Evolutionary conservation across 1,284 basidiomycete species (phyloP).

Genomic region (Irpex lacteus): DNA sequence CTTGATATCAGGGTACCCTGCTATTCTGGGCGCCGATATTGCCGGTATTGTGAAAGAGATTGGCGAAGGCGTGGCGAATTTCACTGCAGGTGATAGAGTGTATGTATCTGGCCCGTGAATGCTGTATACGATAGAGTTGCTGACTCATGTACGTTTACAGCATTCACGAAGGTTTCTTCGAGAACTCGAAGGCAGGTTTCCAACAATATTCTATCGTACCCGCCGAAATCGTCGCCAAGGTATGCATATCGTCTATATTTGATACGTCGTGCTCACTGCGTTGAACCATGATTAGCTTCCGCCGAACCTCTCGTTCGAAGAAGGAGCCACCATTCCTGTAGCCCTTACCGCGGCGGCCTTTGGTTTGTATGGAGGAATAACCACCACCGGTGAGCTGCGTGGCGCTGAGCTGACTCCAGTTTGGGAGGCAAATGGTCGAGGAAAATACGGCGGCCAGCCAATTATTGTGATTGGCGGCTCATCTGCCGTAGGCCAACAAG

Average conservation of each 20-base stretch:
- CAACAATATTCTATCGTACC: conserved; percentile 23
- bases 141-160: neutral
- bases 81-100: conserved; percentile 40
- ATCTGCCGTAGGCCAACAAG: conserved; percentile 36
- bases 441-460: conserved; percentile 27
- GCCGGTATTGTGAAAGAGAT: conserved; percentile 40
- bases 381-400: neutral
- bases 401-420: conserved; percentile 16
- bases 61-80: conserved; percentile 32
- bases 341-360: conserved; percentile 19
- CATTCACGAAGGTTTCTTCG: neutral
- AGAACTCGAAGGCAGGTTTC: conserved; percentile 17
- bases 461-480: conserved; percentile 36
- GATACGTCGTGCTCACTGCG: neutral
- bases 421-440: conserved; percentile 19
- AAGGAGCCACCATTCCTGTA: conserved; percentile 21
- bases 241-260: conserved; percentile 2
- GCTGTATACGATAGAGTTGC: neutral
- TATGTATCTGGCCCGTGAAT: conserved; percentile 20
- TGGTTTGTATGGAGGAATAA: conserved; percentile 12
- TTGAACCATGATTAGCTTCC: conserved; percentile 12
- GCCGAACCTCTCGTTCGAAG: conserved; percentile 18
- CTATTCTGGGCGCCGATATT: conserved; percentile 46
- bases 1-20: conserved; percentile 32
- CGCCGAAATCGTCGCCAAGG: conserved; percentile 18